Evolutionary conservation across 2,329 filamentous ascomycete genomes (phyloP), one percentile per base, ranked within the genome.

Genomic region (Aureobasidium sp.): DNA sequence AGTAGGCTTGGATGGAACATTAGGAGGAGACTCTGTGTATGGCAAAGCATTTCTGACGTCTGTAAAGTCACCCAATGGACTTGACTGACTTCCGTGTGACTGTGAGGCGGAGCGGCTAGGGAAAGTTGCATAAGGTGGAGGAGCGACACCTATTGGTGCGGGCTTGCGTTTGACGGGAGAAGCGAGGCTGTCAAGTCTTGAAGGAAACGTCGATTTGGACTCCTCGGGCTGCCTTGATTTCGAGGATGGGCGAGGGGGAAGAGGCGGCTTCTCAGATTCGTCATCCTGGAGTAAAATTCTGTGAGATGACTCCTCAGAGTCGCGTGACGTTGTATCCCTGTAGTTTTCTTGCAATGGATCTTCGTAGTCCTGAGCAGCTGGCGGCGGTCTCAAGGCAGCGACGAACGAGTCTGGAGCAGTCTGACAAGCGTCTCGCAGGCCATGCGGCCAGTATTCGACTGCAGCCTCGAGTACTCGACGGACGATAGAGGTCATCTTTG

Each of bases 401-500:
- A 67, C 65, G 62, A 80, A 78, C 2, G 67, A 67, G n/a, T 66
- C 63, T 8, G 63, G 64, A 10, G 71, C 69, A 45, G 78, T 69
- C 29, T 69, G 70, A 63, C 78, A 77, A 9, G 73, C 74, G 33
- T 75, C 69, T 15, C 74, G 68, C 9, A 80, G 68, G 8, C 73
- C 74, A 21, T 76, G 64, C 2, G 72, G 66, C 78, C 79, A 78
- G 65, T 74, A 64, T 13, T 75, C 70, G 40, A 81, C 75, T 2
- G 78, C 77, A 37, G 76, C 73, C 45, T 76, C 74, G 17, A 83
- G 68, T 4, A 83, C 73, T 13, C 75, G 74, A 21, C 77, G 73
- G n/a, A 82, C 71, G 17, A 81, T 76, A 1, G 74, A 75, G 3
- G 79, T 79, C 68, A 81, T 77, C 64, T 79, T 81, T 0, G 77